Conservation (phyloP, 768 basidiomycete species). For the Obba rivulosa region DNA sequence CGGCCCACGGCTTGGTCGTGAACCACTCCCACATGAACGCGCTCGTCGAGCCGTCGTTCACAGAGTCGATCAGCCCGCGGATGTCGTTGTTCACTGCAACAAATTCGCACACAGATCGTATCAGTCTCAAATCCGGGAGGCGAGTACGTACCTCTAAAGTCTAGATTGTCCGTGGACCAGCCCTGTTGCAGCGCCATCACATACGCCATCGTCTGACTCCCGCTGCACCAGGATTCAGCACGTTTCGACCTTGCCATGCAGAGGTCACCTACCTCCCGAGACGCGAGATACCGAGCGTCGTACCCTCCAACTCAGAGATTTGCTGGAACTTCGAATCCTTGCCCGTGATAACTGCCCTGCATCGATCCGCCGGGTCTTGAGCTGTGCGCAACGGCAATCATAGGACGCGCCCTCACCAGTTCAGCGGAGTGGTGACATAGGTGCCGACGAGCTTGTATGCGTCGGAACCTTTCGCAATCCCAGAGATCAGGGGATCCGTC, state of each 20-base stretch:
- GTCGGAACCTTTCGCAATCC: constrained; percentile 83
- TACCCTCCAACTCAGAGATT: constrained; percentile 72
- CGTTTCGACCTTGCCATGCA: neutral
- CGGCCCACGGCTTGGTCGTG: constrained; percentile 75
- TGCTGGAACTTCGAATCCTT: constrained; percentile 62
- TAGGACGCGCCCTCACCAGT: constrained; percentile 51
- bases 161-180: constrained; percentile 60
- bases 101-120: neutral
- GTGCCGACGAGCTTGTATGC: constrained; percentile 91
- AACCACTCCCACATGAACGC: constrained; percentile 98
- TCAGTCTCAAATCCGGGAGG: neutral
- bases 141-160: constrained; percentile 58
- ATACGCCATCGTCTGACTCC: constrained; percentile 92
- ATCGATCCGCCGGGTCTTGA: neutral
- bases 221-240: constrained; percentile 30
- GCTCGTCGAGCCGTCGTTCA: constrained; percentile 84
- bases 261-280: constrained; percentile 58
- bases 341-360: constrained; percentile 91
- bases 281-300: constrained; percentile 85
- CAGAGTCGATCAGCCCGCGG: constrained; percentile 74
- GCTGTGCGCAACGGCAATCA: no score
- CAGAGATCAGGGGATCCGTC: constrained; percentile 87
- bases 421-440: constrained; percentile 83
- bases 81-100: constrained; percentile 73
- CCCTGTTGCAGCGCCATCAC: constrained; percentile 89